Evolutionary conservation across 495 filamentous ascomycete genomes (phyloP), one percentile per base, ranked within the genome.

Genomic region (Rostrohypoxylon terebratum): DNA sequence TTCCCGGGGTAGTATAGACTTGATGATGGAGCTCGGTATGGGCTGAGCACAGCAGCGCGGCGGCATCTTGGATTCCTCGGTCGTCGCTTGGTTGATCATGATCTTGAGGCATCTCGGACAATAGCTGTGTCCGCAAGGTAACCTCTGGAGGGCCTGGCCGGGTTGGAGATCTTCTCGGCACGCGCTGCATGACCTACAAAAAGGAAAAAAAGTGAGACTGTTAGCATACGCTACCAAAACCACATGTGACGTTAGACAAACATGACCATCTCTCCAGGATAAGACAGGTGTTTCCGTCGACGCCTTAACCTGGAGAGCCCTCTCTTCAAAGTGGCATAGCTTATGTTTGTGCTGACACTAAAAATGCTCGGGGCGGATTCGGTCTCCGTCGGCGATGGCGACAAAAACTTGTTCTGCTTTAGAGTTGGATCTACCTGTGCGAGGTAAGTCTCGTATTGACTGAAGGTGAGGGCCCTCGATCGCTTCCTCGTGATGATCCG

Each of bases 1-100:
- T 14, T 87, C 85, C 11, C 78, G 78, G 13, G 77, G 81, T 20
- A 88, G 79, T 25, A 88, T 74, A 1, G 75, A 71, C 75, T 87
- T 86, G 66, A 90, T 78, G 45, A 85, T 79, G 4, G 77, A 34
- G 38, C 78, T 77, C 10, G 88, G 85, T 25, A 90, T 84, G 2
- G 87, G 84, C 62, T 83, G 81, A n/a, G 83, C 80, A 71, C 88
- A 90, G 71, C 88, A 90, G 25, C 83, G 77, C 0, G 88, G 87
- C 4, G 87, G 87, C 82, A 88, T 86, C 55, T 82, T 86, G 59
- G 80, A 81, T 75, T 88, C 86, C 66, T 87, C 83, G 1, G 71
- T 74, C 4, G 77, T 81, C 21, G 85, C 85, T 69, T 87, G 86
- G 9, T 77, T 79, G 63, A 88, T 79, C 72, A 89, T 78, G 50